These are phyloP conservation scores for Apiospora marii DNA, from an alignment of 2,329 filamentous ascomycete species.

Conservation along the genomic window DNA sequence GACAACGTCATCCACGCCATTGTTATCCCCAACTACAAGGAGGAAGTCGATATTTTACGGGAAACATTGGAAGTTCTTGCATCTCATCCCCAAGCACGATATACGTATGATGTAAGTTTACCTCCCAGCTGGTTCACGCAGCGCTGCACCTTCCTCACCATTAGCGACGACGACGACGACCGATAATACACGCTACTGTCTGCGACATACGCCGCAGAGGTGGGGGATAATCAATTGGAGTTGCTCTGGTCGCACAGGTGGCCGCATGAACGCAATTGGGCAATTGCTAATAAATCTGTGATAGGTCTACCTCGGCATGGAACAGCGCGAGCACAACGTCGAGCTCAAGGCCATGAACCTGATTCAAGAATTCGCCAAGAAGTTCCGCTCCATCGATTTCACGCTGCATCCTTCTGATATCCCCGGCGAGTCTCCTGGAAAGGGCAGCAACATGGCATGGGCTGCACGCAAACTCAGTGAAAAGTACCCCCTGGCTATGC, in stretches of 20 bases:
- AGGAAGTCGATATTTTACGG: conserved; percentile 72
- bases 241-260: too few species aligned
- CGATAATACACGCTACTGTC: background rate
- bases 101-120: conserved; percentile 72
- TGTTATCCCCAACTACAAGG: conserved; percentile 77
- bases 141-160: background rate
- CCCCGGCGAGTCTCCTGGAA: conserved; percentile 73
- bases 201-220: background rate
- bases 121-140: background rate
- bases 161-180: background rate
- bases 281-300: background rate
- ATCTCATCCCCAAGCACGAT: conserved; percentile 68
- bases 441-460: conserved; percentile 79
- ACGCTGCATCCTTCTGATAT: conserved; percentile 73
- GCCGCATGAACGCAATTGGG: background rate
- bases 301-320: conserved; percentile 77
- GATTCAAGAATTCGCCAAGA: conserved; percentile 68
- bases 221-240: background rate
- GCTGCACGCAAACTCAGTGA: conserved; percentile 71
- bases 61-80: conserved; percentile 75
- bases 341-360: conserved; percentile 68
- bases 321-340: conserved; percentile 69
- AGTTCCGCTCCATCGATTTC: conserved; percentile 72
- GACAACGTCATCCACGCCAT: conserved; percentile 69
- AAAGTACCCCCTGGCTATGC: conserved; percentile 60